Evolutionary conservation across 73 alveolate species (phyloP).

Genomic region (Diophrys sp.): DNA sequence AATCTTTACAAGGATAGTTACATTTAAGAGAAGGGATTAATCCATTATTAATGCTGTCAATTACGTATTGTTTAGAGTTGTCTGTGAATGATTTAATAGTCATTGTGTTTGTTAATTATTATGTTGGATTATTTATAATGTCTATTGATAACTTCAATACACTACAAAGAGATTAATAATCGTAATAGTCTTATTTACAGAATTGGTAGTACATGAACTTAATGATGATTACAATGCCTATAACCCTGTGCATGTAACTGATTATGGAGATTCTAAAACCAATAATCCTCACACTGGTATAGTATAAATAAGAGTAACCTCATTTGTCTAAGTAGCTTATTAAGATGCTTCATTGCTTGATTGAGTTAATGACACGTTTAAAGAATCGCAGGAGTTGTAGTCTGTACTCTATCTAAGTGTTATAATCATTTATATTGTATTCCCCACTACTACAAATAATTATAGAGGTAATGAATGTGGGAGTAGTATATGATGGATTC

Average conservation of each 20-base stretch:
- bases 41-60: constrained; percentile 20
- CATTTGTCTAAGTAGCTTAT: too few relatives aligned
- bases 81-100: neutral
- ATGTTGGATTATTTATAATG: constrained; percentile 19
- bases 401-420: too few relatives aligned
- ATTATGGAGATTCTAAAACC: neutral
- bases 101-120: neutral
- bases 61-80: neutral
- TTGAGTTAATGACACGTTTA: too few relatives aligned
- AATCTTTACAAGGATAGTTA: constrained; percentile 45
- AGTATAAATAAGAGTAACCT: too few relatives aligned
- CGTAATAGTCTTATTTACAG: neutral
- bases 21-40: constrained; percentile 31
- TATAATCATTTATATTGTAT: too few relatives aligned
- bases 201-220: too few relatives aligned
- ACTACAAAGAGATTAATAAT: neutral
- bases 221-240: neutral
- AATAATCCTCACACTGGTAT: neutral
- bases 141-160: too few relatives aligned
- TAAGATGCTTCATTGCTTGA: too few relatives aligned
- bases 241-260: neutral
- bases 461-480: neutral
- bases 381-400: too few relatives aligned
- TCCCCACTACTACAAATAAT: neutral
- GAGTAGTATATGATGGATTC: neutral